A percentile compares a stretch with the other conserved stretches of the same genome.
Evolutionary conservation across 108 stramenopile species (phyloP).

Genomic region (Aurantiochytrium sp.): DNA sequence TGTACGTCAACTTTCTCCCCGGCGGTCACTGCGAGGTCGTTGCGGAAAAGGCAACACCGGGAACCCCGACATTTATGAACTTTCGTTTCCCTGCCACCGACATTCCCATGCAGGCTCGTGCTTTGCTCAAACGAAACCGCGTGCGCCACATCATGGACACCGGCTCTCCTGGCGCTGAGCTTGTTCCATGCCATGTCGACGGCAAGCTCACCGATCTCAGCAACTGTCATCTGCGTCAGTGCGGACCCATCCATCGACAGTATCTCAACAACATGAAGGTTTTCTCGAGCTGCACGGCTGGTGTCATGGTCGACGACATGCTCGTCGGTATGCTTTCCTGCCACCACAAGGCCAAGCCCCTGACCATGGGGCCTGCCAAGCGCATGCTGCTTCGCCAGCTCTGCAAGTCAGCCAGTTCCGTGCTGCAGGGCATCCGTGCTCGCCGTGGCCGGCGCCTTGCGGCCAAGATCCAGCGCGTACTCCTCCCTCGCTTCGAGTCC

Average conservation of each 20-base stretch:
- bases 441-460: not conserved
- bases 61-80: not conserved
- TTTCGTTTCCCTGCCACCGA: not conserved
- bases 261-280: conserved; percentile 11
- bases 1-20: not conserved
- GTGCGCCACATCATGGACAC: not conserved
- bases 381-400: not conserved
- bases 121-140: not conserved
- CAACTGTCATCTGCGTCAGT: not conserved
- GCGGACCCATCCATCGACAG: not conserved
- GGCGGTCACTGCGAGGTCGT: not conserved
- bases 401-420: not conserved
- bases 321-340: not conserved
- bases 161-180: not conserved
- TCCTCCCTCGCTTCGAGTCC: not conserved
- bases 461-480: not conserved
- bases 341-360: not conserved
- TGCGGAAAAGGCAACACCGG: not conserved
- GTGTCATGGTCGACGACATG: not conserved
- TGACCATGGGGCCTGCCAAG: not conserved
- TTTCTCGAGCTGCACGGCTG: not conserved
- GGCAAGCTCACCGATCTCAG: not conserved
- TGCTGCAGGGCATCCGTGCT: not conserved
- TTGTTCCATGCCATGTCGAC: not conserved
- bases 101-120: not conserved